Base-by-base conservation (phyloP, 75 land plant genomes). In the Larix kaempferi region DNA sequence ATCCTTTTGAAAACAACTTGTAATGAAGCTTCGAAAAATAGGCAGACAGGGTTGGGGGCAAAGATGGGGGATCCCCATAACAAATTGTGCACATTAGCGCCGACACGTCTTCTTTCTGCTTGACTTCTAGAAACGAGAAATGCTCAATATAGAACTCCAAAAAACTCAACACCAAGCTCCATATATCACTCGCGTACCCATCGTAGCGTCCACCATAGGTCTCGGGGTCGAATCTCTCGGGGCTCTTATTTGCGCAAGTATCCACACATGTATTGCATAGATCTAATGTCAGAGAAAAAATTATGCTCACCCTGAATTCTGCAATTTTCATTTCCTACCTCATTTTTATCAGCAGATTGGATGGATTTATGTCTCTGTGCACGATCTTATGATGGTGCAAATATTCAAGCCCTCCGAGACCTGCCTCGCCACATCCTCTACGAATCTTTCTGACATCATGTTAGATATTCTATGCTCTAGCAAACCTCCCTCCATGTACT, bases 211-310 rank as follows among this genome's bases (percentile, higher is more conserved):
- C 82, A 22, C 90, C 88, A 77, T 89, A 81, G 2, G 85, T 73
- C 13, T 91, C 88, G 29, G 94, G 94, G 37, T 93, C 90, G 79
- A 91, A 89, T 41, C 91, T 73, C 85, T 93, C 94, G 5, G 94
- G 95, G 76, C 95, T 93, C 94, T 91, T 91, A 77, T 93, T 91
- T 6, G 95, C 95, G 76, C 86, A 85, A 7, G 95, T 93, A 6
- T 91, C 95, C 44, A 89, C 91, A 81, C 81, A 93, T 12, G 94
- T 88, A 69, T 80, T 80, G 65, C 95, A 91, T 21, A 81, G 80
- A 49, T 86, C 93, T 17, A 91, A 67, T 0, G 86, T 82, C 56
- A 83, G 79, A 55, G 81, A 77, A 79, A 93, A 56, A 74, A 90
- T 27, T 37, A 83, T 85, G 81, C 91, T 85, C 33, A 91, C 94